These are phyloP conservation scores for Adenanthera pavonina DNA, from an alignment of 306 rosid species.

Conservation along the genomic window DNA sequence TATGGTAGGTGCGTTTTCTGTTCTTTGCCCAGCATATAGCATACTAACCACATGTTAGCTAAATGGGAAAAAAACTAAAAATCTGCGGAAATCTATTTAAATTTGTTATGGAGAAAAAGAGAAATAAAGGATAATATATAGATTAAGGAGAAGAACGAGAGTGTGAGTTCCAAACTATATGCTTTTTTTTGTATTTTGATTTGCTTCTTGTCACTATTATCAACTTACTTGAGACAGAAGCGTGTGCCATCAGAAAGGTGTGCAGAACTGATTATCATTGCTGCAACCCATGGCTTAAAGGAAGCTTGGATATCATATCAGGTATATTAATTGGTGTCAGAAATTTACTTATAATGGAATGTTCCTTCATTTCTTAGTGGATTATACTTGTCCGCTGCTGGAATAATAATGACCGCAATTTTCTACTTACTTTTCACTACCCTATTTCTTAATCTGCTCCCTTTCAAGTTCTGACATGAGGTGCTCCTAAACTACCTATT, in stretches of 20 bases:
- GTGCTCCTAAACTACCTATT: not conserved
- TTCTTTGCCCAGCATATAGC: conserved; percentile 7
- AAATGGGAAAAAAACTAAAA: conserved; percentile 23
- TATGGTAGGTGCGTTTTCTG: not conserved
- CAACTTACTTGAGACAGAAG: conserved; percentile 52
- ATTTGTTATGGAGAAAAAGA: conserved; percentile 1
- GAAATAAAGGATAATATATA: not conserved
- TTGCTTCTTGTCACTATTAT: conserved; percentile 24
- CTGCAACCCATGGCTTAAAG: conserved; percentile 83
- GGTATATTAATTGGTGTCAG: conserved; percentile 55
- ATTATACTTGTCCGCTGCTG: not conserved
- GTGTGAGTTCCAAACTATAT: conserved; percentile 4
- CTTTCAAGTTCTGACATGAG: conserved; percentile 1
- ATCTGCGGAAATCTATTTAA: not conserved
- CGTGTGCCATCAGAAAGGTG: conserved; percentile 87
- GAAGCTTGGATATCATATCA: conserved; percentile 98
- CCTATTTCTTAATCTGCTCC: not conserved
- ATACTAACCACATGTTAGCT: conserved; percentile 33
- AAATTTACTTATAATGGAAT: conserved; percentile 17
- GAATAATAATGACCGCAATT: not conserved
- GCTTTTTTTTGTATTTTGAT: conserved; percentile 22
- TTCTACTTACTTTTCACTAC: conserved; percentile 1
- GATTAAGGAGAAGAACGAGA: conserved; percentile 25
- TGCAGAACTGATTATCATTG: conserved; percentile 88
- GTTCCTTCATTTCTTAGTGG: not conserved